phyloP scores from a whole-genome alignment of 2,329 filamentous ascomycete genomes.

The Thelonectria olida region DNA sequence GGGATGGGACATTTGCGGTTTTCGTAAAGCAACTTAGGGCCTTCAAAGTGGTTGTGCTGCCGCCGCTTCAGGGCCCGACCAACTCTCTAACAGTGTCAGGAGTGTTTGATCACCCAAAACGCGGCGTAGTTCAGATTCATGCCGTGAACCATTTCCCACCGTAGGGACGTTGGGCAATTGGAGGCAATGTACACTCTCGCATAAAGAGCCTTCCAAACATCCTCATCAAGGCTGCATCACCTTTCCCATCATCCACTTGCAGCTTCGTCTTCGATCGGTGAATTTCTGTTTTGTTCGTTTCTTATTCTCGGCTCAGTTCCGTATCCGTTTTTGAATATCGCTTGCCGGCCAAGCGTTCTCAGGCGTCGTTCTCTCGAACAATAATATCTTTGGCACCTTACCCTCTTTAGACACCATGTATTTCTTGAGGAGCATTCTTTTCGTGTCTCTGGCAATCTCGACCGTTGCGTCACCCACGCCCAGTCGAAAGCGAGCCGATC shows the following conservation, averaged over 20 bases:
- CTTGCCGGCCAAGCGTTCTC: slow-evolving; percentile 11
- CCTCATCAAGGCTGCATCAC: background rate
- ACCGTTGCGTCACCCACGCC: background rate
- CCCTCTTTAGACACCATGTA: background rate
- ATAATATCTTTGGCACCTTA: background rate
- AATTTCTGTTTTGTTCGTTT: background rate
- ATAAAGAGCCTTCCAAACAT: slow-evolving; percentile 3
- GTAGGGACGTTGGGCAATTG: background rate
- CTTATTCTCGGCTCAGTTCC: background rate
- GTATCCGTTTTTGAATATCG: slow-evolving; percentile 35
- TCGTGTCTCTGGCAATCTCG: background rate
- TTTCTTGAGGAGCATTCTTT: slow-evolving; percentile 1
- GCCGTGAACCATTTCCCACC: background rate
- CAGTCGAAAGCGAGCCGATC: slow-evolving; percentile 5
- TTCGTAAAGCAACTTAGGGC: background rate
- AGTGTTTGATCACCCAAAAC: slow-evolving; percentile 17
- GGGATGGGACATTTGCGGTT: background rate
- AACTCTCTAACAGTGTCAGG: slow-evolving; percentile 16
- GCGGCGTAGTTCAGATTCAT: background rate
- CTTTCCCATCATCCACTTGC: background rate
- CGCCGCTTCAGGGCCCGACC: background rate
- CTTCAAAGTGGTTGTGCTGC: background rate
- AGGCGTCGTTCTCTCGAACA: background rate
- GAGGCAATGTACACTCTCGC: background rate
- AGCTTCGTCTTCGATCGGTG: background rate